Base-by-base conservation (phyloP, 2,329 filamentous ascomycete species). In the Tympanopsis confertula region DNA sequence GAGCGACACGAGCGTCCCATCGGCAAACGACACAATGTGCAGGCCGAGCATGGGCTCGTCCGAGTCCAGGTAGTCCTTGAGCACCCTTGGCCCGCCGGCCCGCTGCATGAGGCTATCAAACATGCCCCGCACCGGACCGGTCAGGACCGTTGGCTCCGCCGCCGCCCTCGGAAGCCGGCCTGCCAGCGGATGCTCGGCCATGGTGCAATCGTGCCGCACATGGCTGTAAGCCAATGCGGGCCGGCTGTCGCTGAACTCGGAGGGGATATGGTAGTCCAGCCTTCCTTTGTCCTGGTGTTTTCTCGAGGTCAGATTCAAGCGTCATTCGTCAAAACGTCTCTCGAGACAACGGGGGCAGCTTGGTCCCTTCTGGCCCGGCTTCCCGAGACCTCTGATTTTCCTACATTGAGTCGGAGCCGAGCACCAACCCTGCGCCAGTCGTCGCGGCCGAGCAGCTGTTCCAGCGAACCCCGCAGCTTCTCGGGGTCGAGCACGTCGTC, bases 251-350 rank as follows among this genome's bases (percentile, higher is more conserved):
- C 48, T 54, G 41, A 58, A 66, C 19, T 47, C 24, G 7, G 42
- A 44, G 1, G 63, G 62, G 26, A 66, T 50, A 37, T 65, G 62
- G 38, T 63, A 59, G 42, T 65, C 62, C 2, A 66, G 50, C 36
- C 48, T 49, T n/a, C 45, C 49, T 19, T 44, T 38, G 13, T 39
- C 38, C 48, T 51, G 30, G 45, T 18, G 7, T 20, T 19, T n/a
- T 3, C 20, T 26, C 17, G 7, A 19, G 20, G 24, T 5, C 13
- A 17, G 26, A 15, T 10, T 13, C 20, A 19, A 26, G 17, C 7
- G 12, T 35, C 39, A 29, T 41, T 35, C 39, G 28, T 41, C n/a
- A n/a, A n/a, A n/a, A n/a, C n/a, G n/a, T n/a, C n/a, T n/a, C n/a
- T n/a, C n/a, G n/a, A n/a, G n/a, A n/a, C n/a, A n/a, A n/a, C n/a